Conservation (phyloP, 1,139 yeast genomes). For the Kodamaea plutei region DNA sequence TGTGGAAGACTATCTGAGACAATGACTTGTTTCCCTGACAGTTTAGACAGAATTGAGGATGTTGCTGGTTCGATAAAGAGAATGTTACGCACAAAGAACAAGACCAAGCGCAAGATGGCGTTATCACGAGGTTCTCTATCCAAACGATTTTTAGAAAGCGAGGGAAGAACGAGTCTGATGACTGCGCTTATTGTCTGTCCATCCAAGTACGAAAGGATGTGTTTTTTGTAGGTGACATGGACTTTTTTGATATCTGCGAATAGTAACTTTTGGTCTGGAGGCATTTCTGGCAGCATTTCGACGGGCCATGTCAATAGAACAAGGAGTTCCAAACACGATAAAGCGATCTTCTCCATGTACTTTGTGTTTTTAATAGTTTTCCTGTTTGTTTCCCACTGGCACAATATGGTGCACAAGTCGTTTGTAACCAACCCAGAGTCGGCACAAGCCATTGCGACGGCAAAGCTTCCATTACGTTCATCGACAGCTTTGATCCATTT, state of each 20-base stretch:
- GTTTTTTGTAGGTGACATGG: slow-evolving; percentile 69
- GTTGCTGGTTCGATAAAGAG: slow-evolving; percentile 71
- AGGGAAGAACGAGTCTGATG: slow-evolving; percentile 64
- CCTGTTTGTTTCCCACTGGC: slow-evolving; percentile 57
- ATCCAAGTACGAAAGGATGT: slow-evolving; percentile 51
- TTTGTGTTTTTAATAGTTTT: slow-evolving; percentile 28
- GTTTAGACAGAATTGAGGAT: slow-evolving; percentile 41
- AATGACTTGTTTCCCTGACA: slow-evolving; percentile 23
- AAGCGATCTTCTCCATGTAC: slow-evolving; percentile 56
- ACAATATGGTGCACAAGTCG: slow-evolving; percentile 71
- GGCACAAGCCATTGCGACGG: slow-evolving; percentile 85
- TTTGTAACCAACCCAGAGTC: slow-evolving; percentile 69
- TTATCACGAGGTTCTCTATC: slow-evolving; percentile 72
- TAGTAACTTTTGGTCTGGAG: slow-evolving; percentile 52
- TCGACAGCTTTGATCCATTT: slow-evolving; percentile 86
- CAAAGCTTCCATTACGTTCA: slow-evolving; percentile 62
- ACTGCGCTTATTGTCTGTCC: slow-evolving; percentile 69
- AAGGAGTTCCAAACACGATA: slow-evolving; percentile 71
- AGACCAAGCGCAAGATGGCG: slow-evolving; percentile 65
- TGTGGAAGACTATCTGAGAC: slow-evolving; percentile 48
- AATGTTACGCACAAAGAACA: slow-evolving; percentile 72
- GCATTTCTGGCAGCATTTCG: slow-evolving; percentile 41
- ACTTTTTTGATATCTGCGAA: slow-evolving; percentile 60
- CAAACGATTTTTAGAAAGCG: slow-evolving; percentile 48
- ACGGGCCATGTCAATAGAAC: slow-evolving; percentile 89